Base-by-base conservation (phyloP, 768 basidiomycete genomes). In the Inosperma sp. region DNA sequence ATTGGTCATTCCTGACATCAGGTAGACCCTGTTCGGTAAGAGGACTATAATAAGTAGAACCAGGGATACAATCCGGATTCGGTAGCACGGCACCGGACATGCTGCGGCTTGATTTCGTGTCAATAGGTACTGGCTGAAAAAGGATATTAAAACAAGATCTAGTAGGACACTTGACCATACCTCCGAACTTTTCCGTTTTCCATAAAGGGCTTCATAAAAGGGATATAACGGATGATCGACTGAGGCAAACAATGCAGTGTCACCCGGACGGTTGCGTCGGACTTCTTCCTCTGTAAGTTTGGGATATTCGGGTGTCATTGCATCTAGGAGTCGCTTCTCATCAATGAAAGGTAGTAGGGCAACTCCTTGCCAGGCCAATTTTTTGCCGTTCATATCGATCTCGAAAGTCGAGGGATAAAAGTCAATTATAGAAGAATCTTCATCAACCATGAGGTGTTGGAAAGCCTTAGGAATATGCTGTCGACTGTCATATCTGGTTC, bases 361-460 rank as follows among this genome's bases (percentile, higher is more conserved):
- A 49, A 99, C 93, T 48, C 96, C 96, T 68, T 99, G 95, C 96
- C 96, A 99, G 6, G 89, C 78, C 94, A 98, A 97, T 70, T 88
- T 90, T 73, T 98, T 98, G 52, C 96, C 96, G 62, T 99, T 99
- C 96, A 99, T 99, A 68, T 99, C 96, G 62, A 98, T 86, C 59
- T 94, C 83, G 66, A 99, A 99, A 13, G 86, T 81, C 0, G 76
- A 56, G 0, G 95, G 95, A 68, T 98, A 98, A 72, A 97, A 98
- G 62, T 98, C 94, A 53, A 92, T 81, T 67, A 98, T 97, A 7
- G 93, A 91, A 0, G 94, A 97, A 26, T 86, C 80, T 41, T 84
- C 79, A 3, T 88, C 81, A 3, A 74, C 79, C 96, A 99, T 99
- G 31, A 98, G 79, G 4, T 73, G 62, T 26, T 96, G 94, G 75